These are phyloP conservation scores for Jaminaea rosea DNA, from an alignment of 1,284 basidiomycete species.

Conservation along the genomic window DNA sequence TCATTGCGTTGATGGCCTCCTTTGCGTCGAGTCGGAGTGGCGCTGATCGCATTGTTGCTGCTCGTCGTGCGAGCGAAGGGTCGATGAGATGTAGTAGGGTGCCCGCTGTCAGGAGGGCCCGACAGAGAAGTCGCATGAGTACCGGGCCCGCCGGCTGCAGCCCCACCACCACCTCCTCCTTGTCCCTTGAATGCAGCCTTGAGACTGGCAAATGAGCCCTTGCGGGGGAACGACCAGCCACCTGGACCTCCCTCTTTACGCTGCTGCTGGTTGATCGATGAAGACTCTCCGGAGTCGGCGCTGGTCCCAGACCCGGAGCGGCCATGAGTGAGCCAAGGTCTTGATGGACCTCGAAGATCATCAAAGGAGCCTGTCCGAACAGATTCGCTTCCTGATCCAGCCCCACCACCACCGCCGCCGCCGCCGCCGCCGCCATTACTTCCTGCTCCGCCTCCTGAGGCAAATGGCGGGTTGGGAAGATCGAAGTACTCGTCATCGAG, in stretches of 20 bases:
- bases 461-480: constrained; percentile 10
- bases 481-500: constrained; percentile 34
- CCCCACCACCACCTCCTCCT: too few species aligned
- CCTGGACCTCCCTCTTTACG: background rate
- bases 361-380: constrained; percentile 11
- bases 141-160: too few species aligned
- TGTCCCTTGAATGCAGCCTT: constrained; percentile 9
- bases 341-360: constrained; percentile 13
- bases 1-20: background rate
- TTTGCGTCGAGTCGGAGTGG: too few species aligned
- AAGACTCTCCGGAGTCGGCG: background rate
- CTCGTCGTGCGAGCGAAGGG: too few species aligned
- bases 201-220: constrained; percentile 10
- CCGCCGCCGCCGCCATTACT: too few species aligned
- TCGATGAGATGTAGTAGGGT: too few species aligned
- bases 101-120: background rate
- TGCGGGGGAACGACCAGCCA: constrained; percentile 5
- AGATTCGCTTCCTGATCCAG: constrained; percentile 4
- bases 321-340: constrained; percentile 12
- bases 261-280: background rate
- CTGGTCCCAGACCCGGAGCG: constrained; percentile 5
- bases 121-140: background rate
- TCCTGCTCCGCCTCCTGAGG: background rate
- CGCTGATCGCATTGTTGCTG: too few species aligned
- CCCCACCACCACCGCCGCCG: too few species aligned